phyloP scores from a whole-genome alignment of 352 stramenopile genomes.

The Pythium vanterpoolii region DNA sequence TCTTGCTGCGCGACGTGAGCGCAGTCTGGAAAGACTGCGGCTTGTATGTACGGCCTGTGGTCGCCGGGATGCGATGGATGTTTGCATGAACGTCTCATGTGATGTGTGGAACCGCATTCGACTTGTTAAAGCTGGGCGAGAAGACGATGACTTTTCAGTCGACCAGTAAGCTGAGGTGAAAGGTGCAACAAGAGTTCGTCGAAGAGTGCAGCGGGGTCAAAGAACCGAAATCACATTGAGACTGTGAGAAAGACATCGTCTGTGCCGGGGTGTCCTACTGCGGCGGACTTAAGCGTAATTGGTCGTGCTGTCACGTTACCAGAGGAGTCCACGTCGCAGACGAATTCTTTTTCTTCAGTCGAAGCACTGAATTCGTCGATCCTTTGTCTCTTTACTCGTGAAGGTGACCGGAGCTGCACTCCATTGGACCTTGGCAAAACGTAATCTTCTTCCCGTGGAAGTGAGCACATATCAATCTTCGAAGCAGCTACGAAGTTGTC shows the following conservation, averaged over 20 bases:
- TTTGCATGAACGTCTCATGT: conserved; percentile 56
- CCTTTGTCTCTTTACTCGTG: background rate
- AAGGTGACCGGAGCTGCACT: background rate
- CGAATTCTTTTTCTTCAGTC: conserved; percentile 11
- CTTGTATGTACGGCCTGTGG: conserved; percentile 48
- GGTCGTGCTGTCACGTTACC: conserved; percentile 5
- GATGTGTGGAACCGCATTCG: conserved; percentile 64
- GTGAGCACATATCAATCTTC: background rate
- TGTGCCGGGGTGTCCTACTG: background rate
- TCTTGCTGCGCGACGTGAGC: conserved; percentile 37
- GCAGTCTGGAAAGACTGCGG: conserved; percentile 33
- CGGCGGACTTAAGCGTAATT: background rate
- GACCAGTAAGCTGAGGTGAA: conserved; percentile 2
- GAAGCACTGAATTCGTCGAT: background rate
- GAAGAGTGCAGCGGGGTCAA: background rate
- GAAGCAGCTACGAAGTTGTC: background rate
- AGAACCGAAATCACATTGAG: conserved; percentile 2
- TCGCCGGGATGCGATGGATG: conserved; percentile 40
- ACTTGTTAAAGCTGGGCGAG: conserved; percentile 14
- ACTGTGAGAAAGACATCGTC: conserved; percentile 3
- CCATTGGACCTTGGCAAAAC: background rate
- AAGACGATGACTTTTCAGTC: conserved; percentile 12
- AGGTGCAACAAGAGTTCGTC: background rate
- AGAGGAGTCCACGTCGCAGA: background rate
- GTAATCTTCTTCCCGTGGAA: background rate